phyloP scores from a whole-genome alignment of 805 yeast genomes.

The Cyberlindnera lachancei region DNA sequence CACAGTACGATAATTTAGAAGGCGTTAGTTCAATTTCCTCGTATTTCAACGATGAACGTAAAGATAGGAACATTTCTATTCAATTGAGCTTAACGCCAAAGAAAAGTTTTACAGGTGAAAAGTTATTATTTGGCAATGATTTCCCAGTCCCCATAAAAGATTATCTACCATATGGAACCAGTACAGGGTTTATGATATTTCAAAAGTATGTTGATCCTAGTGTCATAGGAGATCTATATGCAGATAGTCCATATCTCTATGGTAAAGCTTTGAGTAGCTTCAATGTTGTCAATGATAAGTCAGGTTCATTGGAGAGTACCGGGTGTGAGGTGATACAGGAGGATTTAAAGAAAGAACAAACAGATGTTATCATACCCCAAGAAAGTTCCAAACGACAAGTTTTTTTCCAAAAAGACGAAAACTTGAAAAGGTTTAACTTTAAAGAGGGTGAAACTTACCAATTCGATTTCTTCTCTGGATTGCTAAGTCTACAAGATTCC shows the following conservation, averaged over 20 bases:
- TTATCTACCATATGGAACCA: constrained; percentile 47
- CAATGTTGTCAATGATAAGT: constrained; percentile 33
- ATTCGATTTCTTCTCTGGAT: constrained; percentile 49
- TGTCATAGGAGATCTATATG: constrained; percentile 52
- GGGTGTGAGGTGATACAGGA: constrained; percentile 16
- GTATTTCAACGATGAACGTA: constrained; percentile 19
- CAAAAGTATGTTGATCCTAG: constrained; percentile 56
- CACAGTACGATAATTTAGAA: constrained; percentile 15
- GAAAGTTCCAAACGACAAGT: constrained; percentile 33
- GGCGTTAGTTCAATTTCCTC: constrained; percentile 20
- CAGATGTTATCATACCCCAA: constrained; percentile 25
- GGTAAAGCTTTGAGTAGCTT: constrained; percentile 55
- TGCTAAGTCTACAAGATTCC: constrained; percentile 41
- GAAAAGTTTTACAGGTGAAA: constrained; percentile 36
- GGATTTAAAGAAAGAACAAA: constrained; percentile 7
- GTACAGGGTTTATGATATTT: constrained; percentile 50
- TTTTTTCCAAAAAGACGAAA: constrained; percentile 32
- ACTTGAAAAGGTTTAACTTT: constrained; percentile 36
- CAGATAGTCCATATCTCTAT: constrained; percentile 54
- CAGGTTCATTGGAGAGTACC: constrained; percentile 9
- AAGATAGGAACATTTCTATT: constrained; percentile 26
- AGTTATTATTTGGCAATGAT: constrained; percentile 64
- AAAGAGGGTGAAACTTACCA: constrained; percentile 30
- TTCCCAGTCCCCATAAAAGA: constrained; percentile 52
- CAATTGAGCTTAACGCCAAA: constrained; percentile 36